Evolutionary conservation across 768 basidiomycete species (phyloP).

Genomic region (Rhodotorula graminis): DNA sequence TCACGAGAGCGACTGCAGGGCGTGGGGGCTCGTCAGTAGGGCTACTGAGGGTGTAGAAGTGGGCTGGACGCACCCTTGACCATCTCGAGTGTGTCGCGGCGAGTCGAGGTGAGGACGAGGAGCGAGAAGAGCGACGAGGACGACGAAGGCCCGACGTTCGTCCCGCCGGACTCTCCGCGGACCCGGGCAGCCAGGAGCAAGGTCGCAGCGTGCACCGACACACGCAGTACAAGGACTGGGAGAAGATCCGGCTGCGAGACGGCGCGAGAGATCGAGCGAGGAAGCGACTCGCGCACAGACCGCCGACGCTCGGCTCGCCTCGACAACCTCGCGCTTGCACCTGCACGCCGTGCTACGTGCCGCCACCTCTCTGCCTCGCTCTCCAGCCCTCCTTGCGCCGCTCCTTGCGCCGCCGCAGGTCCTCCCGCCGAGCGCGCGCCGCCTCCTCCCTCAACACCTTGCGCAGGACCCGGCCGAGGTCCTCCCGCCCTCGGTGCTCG

Average conservation of each 20-base stretch:
- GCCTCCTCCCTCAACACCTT: neutral
- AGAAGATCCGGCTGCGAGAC: too few species aligned
- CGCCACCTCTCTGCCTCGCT: neutral
- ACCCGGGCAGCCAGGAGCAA: too few species aligned
- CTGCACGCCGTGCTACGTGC: neutral
- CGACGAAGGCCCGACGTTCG: too few species aligned
- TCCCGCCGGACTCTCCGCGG: too few species aligned
- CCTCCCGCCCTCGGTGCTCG: slow-evolving; percentile 1
- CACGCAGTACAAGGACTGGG: too few species aligned
- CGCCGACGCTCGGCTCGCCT: too few species aligned
- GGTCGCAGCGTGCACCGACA: too few species aligned
- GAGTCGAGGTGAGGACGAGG: neutral
- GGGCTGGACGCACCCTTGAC: neutral
- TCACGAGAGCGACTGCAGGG: neutral
- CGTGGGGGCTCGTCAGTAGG: neutral
- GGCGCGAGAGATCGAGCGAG: too few species aligned
- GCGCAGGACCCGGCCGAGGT: neutral
- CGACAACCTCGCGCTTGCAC: neutral
- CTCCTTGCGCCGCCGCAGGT: too few species aligned
- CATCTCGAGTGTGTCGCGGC: neutral
- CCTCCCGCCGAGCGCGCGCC: neutral
- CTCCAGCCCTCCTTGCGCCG: neutral
- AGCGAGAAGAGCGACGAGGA: neutral
- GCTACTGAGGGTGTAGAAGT: too few species aligned
- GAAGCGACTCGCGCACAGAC: too few species aligned